Percentiles rank a stretch among this genome's conserved stretches.
These are phyloP conservation scores for Fusarium circinatum DNA, from an alignment of 2,329 filamentous ascomycete genomes.

Conservation along the genomic window DNA sequence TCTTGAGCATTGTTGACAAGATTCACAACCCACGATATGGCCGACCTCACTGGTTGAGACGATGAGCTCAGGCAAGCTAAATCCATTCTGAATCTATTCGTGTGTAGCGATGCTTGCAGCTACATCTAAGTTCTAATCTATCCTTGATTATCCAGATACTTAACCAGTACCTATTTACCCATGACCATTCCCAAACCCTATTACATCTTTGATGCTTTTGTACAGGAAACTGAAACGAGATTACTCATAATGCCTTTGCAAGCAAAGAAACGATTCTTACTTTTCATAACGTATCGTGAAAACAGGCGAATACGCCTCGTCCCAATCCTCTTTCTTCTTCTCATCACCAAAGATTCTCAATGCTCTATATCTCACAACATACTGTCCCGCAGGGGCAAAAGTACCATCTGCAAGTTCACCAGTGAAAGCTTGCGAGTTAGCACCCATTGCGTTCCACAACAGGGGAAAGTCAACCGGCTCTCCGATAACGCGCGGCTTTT, in stretches of 20 bases:
- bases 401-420: constrained; percentile 59
- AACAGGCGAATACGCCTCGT: constrained; percentile 52
- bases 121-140: neutral
- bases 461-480: constrained; percentile 56
- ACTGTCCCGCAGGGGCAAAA: constrained; percentile 60
- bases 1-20: neutral
- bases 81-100: neutral
- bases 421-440: constrained; percentile 52
- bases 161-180: neutral
- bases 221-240: constrained; percentile 5
- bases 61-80: neutral
- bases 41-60: neutral
- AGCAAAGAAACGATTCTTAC: neutral
- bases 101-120: neutral
- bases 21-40: neutral
- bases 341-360: constrained; percentile 63
- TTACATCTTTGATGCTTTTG: constrained; percentile 1
- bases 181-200: neutral
- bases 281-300: constrained; percentile 58
- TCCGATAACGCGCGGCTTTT: constrained; percentile 53
- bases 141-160: neutral
- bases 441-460: constrained; percentile 45
- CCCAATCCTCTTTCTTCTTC: constrained; percentile 58
- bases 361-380: constrained; percentile 61
- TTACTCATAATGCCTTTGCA: neutral